Evolutionary conservation across 2,329 filamentous ascomycete genomes (phyloP), one percentile per base, ranked within the genome.

Genomic region (Cordyceps tenuipes): DNA sequence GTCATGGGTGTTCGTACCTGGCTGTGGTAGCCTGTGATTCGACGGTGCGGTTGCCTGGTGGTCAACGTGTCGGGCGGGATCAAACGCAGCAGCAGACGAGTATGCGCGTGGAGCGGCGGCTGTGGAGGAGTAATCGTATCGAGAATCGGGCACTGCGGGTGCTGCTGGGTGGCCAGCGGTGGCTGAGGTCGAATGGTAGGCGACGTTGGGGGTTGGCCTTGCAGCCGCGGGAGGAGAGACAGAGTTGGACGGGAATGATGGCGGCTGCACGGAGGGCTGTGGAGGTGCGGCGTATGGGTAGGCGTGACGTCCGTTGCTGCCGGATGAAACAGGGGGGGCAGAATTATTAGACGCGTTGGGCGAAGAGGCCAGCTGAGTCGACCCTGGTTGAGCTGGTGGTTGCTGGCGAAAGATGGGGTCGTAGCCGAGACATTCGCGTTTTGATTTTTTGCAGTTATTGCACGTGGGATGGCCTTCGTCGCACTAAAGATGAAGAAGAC

Each of bases 391-490:
- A 63, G 91, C 88, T 64, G 85, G 82, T 52, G 88, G 81, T 34
- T 87, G 83, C 65, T 83, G 83, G 74, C 91, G 90, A 77, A 93
- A 94, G 68, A 93, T 90, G 43, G 90, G 89, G 69, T 94, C 90
- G 82, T 94, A 94, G 59, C 90, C 90, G 53, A 91, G 72, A 70
- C 90, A 94, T 68, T 93, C 89, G 69, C 90, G 89, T 76, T 93
- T 94, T 66, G 88, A 91, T 73, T 94, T 94, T 70, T 88, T 87
- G 76, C 90, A 94, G 71, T 94, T 91, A 76, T 91, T 87, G 79
- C 94, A 99, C 62, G 88, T 86, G 23, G 94, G 94, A 74, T 96
- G 91, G 63, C 85, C 86, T 80, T 99, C 94, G 83, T 97, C 94
- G 77, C 94, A 99, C 94, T 97, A 72, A 66, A 66, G 62, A 63